phyloP scores from a whole-genome alignment of 805 yeast genomes.

The Ascoidea rubescens region DNA sequence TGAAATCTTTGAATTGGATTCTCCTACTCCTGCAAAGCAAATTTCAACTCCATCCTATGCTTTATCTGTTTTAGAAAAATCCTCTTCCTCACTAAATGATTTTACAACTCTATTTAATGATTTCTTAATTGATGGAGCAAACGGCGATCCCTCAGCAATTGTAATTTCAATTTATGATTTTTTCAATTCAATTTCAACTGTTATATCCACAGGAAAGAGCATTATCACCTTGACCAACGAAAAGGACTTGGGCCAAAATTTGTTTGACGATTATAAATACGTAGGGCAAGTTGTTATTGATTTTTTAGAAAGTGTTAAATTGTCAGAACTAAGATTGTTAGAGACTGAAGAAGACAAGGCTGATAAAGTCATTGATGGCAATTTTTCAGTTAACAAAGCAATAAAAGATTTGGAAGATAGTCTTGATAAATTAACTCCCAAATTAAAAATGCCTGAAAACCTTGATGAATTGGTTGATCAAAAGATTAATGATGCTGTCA shows the following conservation, averaged over 20 bases:
- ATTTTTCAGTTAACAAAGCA: slow-evolving; percentile 57
- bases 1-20: slow-evolving; percentile 43
- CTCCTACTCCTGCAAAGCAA: slow-evolving; percentile 73
- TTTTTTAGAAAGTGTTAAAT: slow-evolving; percentile 45
- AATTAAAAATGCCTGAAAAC: slow-evolving; percentile 29
- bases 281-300: slow-evolving; percentile 38
- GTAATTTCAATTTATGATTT: slow-evolving; percentile 52
- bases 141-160: slow-evolving; percentile 46
- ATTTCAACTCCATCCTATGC: slow-evolving; percentile 60
- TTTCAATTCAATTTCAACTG: slow-evolving; percentile 45
- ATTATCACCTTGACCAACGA: slow-evolving; percentile 37
- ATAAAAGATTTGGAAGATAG: slow-evolving; percentile 43
- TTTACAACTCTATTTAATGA: slow-evolving; percentile 68
- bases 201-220: slow-evolving; percentile 59
- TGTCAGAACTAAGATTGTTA: slow-evolving; percentile 34
- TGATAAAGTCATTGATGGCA: slow-evolving; percentile 62
- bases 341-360: slow-evolving; percentile 46
- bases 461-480: slow-evolving; percentile 57
- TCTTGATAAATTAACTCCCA: slow-evolving; percentile 43
- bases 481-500: slow-evolving; percentile 63
- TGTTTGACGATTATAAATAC: slow-evolving; percentile 35
- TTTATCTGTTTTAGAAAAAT: slow-evolving; percentile 54
- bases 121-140: slow-evolving; percentile 63
- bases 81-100: slow-evolving; percentile 59
- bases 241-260: slow-evolving; percentile 32